These are phyloP conservation scores for Beauveria caledonica DNA, from an alignment of 2,329 filamentous ascomycete genomes.

Conservation along the genomic window DNA sequence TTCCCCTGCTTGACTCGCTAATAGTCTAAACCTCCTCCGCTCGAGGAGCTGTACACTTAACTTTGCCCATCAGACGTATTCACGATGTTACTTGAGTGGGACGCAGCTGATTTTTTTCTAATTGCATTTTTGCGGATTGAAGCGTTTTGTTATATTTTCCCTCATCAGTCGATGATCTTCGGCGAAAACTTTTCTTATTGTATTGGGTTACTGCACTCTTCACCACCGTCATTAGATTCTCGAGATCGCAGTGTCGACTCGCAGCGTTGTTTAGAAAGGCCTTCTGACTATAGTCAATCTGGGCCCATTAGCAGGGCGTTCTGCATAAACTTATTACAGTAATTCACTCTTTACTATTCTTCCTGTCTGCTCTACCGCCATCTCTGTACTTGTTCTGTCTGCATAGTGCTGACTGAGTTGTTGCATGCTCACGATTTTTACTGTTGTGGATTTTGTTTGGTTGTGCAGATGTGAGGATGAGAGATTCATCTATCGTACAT, in stretches of 20 bases:
- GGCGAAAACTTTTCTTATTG: constrained; percentile 6
- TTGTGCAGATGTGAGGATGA: constrained; percentile 8
- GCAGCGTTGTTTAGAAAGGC: neutral
- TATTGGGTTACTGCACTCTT: constrained; percentile 1
- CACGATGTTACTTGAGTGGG: neutral
- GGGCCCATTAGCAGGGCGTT: constrained; percentile 1
- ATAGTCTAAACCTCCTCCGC: neutral
- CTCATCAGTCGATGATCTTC: neutral
- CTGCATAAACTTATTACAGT: neutral
- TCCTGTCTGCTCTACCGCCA: neutral
- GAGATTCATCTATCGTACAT: constrained; percentile 9
- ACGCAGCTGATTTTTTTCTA: neutral
- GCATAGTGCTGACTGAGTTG: too few species aligned
- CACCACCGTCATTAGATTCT: constrained; percentile 5
- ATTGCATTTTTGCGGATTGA: constrained; percentile 8
- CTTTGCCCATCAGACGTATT: neutral
- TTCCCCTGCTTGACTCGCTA: neutral
- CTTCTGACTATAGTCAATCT: neutral
- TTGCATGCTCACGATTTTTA: neutral
- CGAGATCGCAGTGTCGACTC: neutral
- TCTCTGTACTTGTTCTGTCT: too few species aligned
- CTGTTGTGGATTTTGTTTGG: neutral
- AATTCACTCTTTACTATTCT: neutral
- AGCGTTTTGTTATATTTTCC: constrained; percentile 8
- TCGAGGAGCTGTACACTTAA: constrained; percentile 4